Evolutionary conservation across 1,284 basidiomycete species (phyloP).

Genomic region (Lentinula novae-zelandiae): DNA sequence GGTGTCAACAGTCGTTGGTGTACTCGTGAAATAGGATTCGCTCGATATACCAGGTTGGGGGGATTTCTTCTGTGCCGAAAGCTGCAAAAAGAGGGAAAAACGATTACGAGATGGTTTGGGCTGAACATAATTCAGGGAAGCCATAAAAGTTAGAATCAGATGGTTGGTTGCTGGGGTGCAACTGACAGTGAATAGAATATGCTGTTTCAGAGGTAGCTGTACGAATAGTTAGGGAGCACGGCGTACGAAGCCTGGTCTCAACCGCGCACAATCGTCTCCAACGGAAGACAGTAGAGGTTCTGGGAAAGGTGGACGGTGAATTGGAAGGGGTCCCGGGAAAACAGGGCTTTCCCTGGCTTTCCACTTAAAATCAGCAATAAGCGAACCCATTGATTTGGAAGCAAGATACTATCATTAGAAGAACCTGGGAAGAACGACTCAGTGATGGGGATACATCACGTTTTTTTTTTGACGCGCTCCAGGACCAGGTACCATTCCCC

Average conservation of each 20-base stretch:
- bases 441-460: not conserved
- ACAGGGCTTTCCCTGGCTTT: not conserved
- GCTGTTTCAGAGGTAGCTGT: not conserved
- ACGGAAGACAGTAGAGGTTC: too few relatives aligned
- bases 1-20: slow-evolving; percentile 7
- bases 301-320: too few relatives aligned
- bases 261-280: too few relatives aligned
- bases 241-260: not conserved
- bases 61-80: slow-evolving; percentile 14
- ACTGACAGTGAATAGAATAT: not conserved
- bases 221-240: not conserved
- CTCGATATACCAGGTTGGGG: slow-evolving; percentile 6
- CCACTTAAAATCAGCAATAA: not conserved
- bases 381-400: slow-evolving; percentile 2
- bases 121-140: slow-evolving; percentile 12
- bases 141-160: slow-evolving; percentile 2
- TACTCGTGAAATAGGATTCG: slow-evolving; percentile 1
- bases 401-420: not conserved
- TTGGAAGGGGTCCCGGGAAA: too few relatives aligned
- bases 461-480: not conserved
- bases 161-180: slow-evolving; percentile 6
- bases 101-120: slow-evolving; percentile 21
- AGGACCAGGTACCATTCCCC: too few relatives aligned
- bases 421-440: not conserved
- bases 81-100: slow-evolving; percentile 26